Evolutionary conservation across 495 filamentous ascomycete species (phyloP), one percentile per base, ranked within the genome.

Genomic region (Aspergillus coremiiformis): DNA sequence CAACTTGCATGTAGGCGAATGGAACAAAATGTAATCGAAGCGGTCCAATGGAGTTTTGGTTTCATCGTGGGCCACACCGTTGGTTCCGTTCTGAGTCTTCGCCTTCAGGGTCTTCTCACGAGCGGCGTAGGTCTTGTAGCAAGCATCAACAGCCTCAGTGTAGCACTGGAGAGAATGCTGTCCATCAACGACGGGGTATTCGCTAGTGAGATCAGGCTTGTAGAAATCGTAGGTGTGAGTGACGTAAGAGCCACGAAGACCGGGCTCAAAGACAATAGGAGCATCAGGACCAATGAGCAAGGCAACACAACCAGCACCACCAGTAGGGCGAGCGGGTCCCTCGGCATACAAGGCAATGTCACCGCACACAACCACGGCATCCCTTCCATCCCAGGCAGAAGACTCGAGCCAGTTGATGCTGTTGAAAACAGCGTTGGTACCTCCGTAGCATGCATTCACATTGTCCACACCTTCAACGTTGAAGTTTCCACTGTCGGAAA

Each of bases 261-360:
- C 93, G 43, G 93, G 80, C 70, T 98, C 94, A 58, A 96, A 79
- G 47, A 86, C 89, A 58, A 98, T 74, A 37, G 92, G 91, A 35
- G 93, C 94, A 61, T 97, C 78, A 42, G 93, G 93, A 32, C 94
- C 94, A 62, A 98, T 80, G 53, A 98, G 78, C 81, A 98, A 84
- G 60, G 94, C 93, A 55, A 98, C 88, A 61, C 85, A 90, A 51
- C 93, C 93, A 62, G 88, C 93, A 74, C 93, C 93, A 64, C 93
- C 93, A 33, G 94, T 98, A 22, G 93, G 93, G 61, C 93, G 84
- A 30, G 93, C 93, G 67, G 85, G 85, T 58, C 93, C 94, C 79
- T 96, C 94, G 69, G 91, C 91, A 68, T 98, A 98, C 43, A 98
- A 84, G 44, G 93, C 93, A 79, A 98, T 98, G 68, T 98, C 93